Percentiles rank a stretch among this genome's conserved stretches.
Evolutionary conservation across 2,329 filamentous ascomycete species (phyloP).

Genomic region (Trematosphaeria pertusa): DNA sequence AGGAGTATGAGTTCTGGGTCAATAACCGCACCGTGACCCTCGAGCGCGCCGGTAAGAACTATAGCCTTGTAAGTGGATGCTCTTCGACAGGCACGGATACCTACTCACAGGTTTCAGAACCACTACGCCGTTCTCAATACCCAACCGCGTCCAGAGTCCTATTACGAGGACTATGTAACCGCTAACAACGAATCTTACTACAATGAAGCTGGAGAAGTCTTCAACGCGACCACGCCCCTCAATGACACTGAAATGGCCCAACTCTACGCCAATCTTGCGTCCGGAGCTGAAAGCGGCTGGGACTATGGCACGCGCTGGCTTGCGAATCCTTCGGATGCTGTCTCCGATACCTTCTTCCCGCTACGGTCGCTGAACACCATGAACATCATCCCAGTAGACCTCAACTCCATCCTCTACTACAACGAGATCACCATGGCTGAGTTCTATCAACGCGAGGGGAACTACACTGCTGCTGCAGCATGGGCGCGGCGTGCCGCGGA

Average conservation of each 20-base stretch:
- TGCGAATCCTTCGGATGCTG: slow-evolving; percentile 63
- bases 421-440: slow-evolving; percentile 67
- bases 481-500: slow-evolving; percentile 60
- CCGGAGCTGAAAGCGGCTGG: slow-evolving; percentile 71
- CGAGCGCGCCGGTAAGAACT: slow-evolving; percentile 54
- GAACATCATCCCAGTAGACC: slow-evolving; percentile 67
- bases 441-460: slow-evolving; percentile 61
- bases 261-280: slow-evolving; percentile 69
- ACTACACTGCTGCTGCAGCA: slow-evolving; percentile 56
- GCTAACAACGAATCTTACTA: slow-evolving; percentile 72
- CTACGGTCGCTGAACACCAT: slow-evolving; percentile 67
- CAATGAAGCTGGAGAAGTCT: slow-evolving; percentile 64
- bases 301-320: slow-evolving; percentile 70
- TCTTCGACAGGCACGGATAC: background rate
- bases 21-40: slow-evolving; percentile 66
- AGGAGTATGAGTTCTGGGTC: slow-evolving; percentile 69
- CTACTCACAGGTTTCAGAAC: slow-evolving; percentile 43
- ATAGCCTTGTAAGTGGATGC: slow-evolving; percentile 52
- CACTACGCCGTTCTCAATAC: slow-evolving; percentile 69
- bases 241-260: slow-evolving; percentile 60
- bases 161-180: slow-evolving; percentile 69
- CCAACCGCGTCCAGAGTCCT: slow-evolving; percentile 72
- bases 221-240: slow-evolving; percentile 59
- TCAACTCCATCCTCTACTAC: slow-evolving; percentile 72
- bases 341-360: slow-evolving; percentile 68